Conservation (phyloP, 192 early-diverging fungal genomes). For the Podila minutissima region DNA sequence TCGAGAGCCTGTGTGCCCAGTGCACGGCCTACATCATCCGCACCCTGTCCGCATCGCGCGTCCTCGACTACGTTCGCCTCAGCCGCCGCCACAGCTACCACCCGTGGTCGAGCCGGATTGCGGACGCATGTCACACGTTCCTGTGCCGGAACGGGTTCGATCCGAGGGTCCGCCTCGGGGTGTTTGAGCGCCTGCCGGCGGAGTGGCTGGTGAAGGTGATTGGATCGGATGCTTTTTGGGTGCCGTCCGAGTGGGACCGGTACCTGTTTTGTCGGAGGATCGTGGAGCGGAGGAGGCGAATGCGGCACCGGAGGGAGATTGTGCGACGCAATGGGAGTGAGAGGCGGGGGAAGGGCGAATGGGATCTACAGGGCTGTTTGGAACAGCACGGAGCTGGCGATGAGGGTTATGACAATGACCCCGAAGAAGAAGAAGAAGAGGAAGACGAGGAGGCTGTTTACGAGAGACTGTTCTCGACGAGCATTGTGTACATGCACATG, state of each 20-base stretch:
- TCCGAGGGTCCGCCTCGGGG: slow-evolving; percentile 26
- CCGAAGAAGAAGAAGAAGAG: too few relatives aligned
- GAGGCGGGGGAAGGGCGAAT: not conserved
- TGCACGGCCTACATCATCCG: slow-evolving; percentile 45
- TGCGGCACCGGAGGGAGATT: not conserved
- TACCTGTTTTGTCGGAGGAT: slow-evolving; percentile 55
- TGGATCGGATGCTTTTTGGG: slow-evolving; percentile 66
- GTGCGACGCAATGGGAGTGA: not conserved
- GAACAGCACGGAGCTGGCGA: too few relatives aligned
- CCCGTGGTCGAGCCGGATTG: slow-evolving; percentile 54
- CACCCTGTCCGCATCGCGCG: slow-evolving; percentile 18
- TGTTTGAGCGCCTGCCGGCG: slow-evolving; percentile 49
- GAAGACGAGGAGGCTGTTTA: slow-evolving; percentile 22
- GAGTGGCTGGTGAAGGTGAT: slow-evolving; percentile 58
- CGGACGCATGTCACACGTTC: slow-evolving; percentile 59
- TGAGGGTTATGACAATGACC: too few relatives aligned
- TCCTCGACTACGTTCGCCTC: slow-evolving; percentile 54
- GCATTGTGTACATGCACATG: slow-evolving; percentile 67
- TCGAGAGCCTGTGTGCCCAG: slow-evolving; percentile 56
- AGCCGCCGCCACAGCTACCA: slow-evolving; percentile 54
- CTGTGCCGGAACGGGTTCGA: slow-evolving; percentile 64
- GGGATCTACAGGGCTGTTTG: too few relatives aligned
- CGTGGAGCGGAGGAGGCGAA: slow-evolving; percentile 30
- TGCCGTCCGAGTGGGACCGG: slow-evolving; percentile 66
- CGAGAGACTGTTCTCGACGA: slow-evolving; percentile 43